These are phyloP conservation scores for Starmerella potacharoeniae DNA, from an alignment of 805 yeast species.

Conservation along the genomic window DNA sequence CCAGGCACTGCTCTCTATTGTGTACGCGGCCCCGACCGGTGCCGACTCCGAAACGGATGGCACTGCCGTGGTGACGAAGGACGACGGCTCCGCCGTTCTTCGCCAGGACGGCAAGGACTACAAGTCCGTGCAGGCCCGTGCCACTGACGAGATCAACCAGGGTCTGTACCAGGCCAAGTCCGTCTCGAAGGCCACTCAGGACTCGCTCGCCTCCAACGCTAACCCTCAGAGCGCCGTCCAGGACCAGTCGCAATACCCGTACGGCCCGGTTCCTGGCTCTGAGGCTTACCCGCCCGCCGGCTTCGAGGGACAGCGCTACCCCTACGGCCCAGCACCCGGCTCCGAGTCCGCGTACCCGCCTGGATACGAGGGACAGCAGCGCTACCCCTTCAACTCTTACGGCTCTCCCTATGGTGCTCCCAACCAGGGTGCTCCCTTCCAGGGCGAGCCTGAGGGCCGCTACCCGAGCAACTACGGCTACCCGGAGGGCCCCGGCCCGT, in stretches of 20 bases:
- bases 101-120: slow-evolving; percentile 7
- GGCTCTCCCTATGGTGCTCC: neutral
- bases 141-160: slow-evolving; percentile 6
- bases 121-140: neutral
- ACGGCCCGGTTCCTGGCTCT: neutral
- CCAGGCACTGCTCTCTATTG: slow-evolving; percentile 18
- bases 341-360: neutral
- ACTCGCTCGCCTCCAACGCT: neutral
- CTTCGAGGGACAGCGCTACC: neutral
- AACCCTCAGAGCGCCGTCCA: neutral
- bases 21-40: slow-evolving; percentile 15
- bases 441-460: neutral
- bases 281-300: neutral
- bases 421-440: neutral
- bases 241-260: neutral
- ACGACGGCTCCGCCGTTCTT: slow-evolving; percentile 17
- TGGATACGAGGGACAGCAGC: neutral
- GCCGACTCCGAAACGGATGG: neutral
- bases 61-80: slow-evolving; percentile 6
- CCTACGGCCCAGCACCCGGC: neutral
- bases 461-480: neutral
- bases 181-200: neutral
- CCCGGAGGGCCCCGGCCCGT: neutral
- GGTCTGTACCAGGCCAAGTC: slow-evolving; percentile 3
- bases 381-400: slow-evolving; percentile 2